Base-by-base conservation (phyloP, 2,329 filamentous ascomycete genomes). In the Bipolaris zeicola region DNA sequence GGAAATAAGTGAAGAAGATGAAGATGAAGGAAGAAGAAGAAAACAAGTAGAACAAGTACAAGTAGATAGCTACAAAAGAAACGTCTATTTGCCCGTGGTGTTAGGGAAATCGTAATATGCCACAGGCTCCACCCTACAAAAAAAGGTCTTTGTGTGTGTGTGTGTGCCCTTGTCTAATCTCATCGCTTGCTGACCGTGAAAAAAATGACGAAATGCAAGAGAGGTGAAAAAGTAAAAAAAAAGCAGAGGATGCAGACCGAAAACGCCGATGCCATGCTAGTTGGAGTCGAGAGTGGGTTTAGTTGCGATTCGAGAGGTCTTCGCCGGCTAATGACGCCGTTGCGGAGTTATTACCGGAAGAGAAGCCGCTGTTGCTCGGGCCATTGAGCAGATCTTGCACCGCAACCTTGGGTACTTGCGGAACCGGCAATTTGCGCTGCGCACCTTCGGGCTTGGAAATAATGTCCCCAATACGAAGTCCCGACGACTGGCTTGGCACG, bases 381-480 rank as follows among this genome's bases (percentile, higher is more conserved):
- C 80, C 83, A 60, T 89, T 89, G 57, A 96, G 80, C 53, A 97
- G 83, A 68, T 97, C 94, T 67, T 94, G 90, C 5, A 96, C 89
- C 2, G 90, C 90, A 41, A 96, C 89, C 76, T 95, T 95, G 52
- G 92, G 91, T n/a, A 93, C 85, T 77, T 94, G 91, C 5, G 92
- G 92, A 14, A 96, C 90, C 0, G 94, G 94, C 16, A 98, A 82
- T 77, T 98, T 98, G 67, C 94, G 83, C 78, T 95, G 91, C 22
- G 90, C 89, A 36, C 92, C 92, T 62, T 97, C 93, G 1, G 92
- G 85, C 65, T 89, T 89, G 71, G 89, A 92, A 80, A 98, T 95
- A 71, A 98, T 98, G 75, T 98, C 94, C 57, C 88, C 90, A 67
- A 98, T 88, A 37, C 91, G 90, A 55, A 96, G 85, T 38, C 92